Evolutionary conservation across 1,284 basidiomycete species (phyloP).

Genomic region (Coniferiporia weirii): DNA sequence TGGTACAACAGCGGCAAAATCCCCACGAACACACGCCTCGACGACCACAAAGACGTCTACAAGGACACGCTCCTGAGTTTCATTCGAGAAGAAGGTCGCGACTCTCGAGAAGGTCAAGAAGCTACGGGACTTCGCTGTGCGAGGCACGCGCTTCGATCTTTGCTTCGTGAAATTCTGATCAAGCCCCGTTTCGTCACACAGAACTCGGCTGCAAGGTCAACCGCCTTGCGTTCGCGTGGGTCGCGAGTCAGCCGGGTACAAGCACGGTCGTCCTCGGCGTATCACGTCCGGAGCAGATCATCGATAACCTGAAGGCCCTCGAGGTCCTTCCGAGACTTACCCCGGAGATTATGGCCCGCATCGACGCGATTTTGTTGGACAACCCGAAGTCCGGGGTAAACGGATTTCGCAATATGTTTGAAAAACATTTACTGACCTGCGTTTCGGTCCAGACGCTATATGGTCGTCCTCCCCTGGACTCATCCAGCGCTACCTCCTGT

Average conservation of each 20-base stretch:
- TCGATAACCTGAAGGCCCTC: slow-evolving; percentile 66
- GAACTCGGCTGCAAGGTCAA: slow-evolving; percentile 52
- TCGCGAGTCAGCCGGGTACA: slow-evolving; percentile 58
- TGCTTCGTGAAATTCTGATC: slow-evolving; percentile 11
- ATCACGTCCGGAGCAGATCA: slow-evolving; percentile 51
- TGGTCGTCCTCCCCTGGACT: too few relatives aligned
- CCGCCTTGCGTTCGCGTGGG: slow-evolving; percentile 70
- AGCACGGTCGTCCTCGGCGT: slow-evolving; percentile 59
- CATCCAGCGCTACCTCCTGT: too few relatives aligned
- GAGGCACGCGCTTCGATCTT: slow-evolving; percentile 20
- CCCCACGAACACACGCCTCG: slow-evolving; percentile 59
- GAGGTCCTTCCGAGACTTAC: slow-evolving; percentile 67
- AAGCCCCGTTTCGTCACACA: slow-evolving; percentile 27
- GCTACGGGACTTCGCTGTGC: slow-evolving; percentile 58
- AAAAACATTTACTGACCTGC: too few relatives aligned
- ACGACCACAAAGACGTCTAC: slow-evolving; percentile 48
- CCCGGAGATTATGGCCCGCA: slow-evolving; percentile 55
- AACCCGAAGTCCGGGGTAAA: slow-evolving; percentile 34
- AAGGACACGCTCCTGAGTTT: slow-evolving; percentile 40
- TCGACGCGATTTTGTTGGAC: slow-evolving; percentile 60
- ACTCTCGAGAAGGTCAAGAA: slow-evolving; percentile 67
- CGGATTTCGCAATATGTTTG: too few relatives aligned
- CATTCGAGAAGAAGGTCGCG: slow-evolving; percentile 44
- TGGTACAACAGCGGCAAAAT: slow-evolving; percentile 40
- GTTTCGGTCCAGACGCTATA: too few relatives aligned